Percentiles rank a stretch among this genome's conserved stretches.
Evolutionary conservation across 2,329 filamentous ascomycete genomes (phyloP).

Genomic region (Hymenoscyphus scutula): DNA sequence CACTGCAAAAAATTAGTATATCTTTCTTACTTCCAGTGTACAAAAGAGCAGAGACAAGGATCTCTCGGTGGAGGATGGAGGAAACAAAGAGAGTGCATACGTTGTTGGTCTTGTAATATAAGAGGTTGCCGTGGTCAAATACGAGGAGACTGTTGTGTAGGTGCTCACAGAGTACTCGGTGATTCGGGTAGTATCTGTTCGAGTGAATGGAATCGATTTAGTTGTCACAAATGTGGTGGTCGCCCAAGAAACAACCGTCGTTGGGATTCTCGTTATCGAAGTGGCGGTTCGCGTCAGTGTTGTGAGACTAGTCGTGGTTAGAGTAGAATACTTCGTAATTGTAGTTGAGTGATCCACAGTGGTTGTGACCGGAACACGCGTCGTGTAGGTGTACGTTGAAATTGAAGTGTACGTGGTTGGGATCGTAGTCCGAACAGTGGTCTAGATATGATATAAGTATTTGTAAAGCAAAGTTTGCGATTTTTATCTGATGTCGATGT

Average conservation of each 20-base stretch:
- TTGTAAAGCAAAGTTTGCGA: neutral
- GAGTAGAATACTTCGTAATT: neutral
- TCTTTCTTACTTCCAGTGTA: no score
- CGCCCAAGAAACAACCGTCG: neutral
- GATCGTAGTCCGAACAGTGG: neutral
- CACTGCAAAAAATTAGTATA: no score
- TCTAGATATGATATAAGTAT: neutral
- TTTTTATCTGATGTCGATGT: no score
- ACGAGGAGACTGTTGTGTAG: constrained; percentile 1
- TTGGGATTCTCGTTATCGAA: neutral
- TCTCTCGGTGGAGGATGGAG: no score
- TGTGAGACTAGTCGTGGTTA: neutral
- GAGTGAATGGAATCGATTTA: neutral
- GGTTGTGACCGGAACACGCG: neutral
- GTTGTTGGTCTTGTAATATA: neutral
- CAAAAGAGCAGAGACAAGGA: no score
- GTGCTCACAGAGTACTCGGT: constrained; percentile 8
- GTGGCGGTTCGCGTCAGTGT: neutral
- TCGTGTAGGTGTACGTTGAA: neutral
- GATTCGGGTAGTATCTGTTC: neutral
- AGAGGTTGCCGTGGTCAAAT: neutral
- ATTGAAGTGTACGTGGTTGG: neutral
- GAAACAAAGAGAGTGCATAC: no score
- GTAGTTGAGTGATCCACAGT: neutral
- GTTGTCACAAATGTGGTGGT: neutral